Evolutionary conservation across 106 monocot genomes (phyloP), one percentile per base, ranked within the genome.

Genomic region (Vanilla planifolia): DNA sequence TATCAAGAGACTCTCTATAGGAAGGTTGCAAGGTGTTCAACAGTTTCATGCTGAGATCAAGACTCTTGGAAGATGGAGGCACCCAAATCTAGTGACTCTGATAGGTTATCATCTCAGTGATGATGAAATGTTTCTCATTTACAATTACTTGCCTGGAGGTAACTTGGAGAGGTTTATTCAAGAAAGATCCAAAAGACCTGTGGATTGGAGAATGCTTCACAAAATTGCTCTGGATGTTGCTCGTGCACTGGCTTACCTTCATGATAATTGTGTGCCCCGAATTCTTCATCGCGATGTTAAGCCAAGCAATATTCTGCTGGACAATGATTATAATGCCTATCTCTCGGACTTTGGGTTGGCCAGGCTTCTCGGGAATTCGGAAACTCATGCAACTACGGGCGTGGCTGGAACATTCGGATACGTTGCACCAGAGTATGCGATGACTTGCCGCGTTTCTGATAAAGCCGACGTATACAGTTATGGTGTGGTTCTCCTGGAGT

Each of bases 201-300:
- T 83, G 2, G 76, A 79, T 53, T 83, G 88, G 92, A 81, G 79
- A 72, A 92, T 87, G 86, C 92, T 98, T 71, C 92, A 92, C 73
- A 92, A 92, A 60, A 98, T 98, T 52, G 98, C 98, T 43, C 58
- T 92, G 24, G 92, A 98, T 66, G 69, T 98, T 51, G 85, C 85
- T 0, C 59, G 77, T 6, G 85, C 85, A 29, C 80, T 85, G 34
- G 73, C 85, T 52, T 80, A 85, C 44, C 65, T 85, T n/a, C 88
- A 88, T 17, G 79, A 88, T 36, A 65, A 72, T 29, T 87, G 86
- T 48, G 78, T 79, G 1, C 88, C 83, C 0, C 78, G 88, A 16
- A 88, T 88, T 42, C 79, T 88, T 40, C 82, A 88, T 63, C 68
- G 88, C 6, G 88, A 88, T 56, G 83, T 88, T 22, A 88, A 88